Conservation (phyloP, 1,284 basidiomycete genomes). For the Takashimella tepidaria region DNA sequence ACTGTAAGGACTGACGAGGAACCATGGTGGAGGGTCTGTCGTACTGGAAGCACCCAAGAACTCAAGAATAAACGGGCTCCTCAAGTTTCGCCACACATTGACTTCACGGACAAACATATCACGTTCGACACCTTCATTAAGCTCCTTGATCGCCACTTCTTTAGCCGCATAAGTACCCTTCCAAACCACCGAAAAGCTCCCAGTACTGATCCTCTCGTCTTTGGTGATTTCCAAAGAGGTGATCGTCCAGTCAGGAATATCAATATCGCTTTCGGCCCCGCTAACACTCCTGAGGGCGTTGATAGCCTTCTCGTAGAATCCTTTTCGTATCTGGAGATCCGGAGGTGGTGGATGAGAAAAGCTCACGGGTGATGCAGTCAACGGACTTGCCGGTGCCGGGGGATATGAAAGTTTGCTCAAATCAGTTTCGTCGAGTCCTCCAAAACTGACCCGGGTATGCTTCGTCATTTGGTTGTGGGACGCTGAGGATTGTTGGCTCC, state of each 20-base stretch:
- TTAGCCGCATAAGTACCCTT: slow-evolving; percentile 22
- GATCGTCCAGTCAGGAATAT: slow-evolving; percentile 33
- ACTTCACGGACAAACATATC: slow-evolving; percentile 34
- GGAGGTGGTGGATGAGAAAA: background rate
- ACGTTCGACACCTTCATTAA: slow-evolving; percentile 16
- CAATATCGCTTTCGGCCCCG: slow-evolving; percentile 4
- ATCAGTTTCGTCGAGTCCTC: background rate
- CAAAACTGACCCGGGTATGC: background rate
- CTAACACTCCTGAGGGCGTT: background rate
- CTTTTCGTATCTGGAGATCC: background rate
- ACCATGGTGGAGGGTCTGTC: slow-evolving; percentile 58
- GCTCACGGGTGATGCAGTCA: background rate
- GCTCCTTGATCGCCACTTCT: slow-evolving; percentile 32
- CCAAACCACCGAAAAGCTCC: slow-evolving; percentile 28
- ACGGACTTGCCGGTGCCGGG: background rate
- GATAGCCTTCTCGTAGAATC: slow-evolving; percentile 22
- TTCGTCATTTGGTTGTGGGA: background rate
- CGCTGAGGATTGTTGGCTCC: no score
- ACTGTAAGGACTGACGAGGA: slow-evolving; percentile 61
- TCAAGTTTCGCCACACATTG: slow-evolving; percentile 29
- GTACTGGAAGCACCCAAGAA: slow-evolving; percentile 60
- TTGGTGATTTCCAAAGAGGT: slow-evolving; percentile 28
- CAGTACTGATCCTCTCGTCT: slow-evolving; percentile 19
- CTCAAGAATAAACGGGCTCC: slow-evolving; percentile 23
- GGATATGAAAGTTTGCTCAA: background rate